phyloP scores from a whole-genome alignment of 2,329 filamentous ascomycete species.

The Ustilaginoidea virens region DNA sequence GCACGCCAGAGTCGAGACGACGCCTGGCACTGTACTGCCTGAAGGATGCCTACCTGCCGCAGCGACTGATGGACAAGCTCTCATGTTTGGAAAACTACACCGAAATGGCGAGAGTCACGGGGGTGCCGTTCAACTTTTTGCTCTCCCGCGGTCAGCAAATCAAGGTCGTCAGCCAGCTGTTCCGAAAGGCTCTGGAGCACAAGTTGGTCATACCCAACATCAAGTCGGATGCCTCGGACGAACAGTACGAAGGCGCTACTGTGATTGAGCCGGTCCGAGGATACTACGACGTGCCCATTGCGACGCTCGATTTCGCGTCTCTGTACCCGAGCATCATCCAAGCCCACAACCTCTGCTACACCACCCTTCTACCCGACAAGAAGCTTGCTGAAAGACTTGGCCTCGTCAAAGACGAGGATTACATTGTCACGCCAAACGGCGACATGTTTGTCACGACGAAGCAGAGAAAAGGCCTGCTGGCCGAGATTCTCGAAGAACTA shows the following conservation, averaged over 20 bases:
- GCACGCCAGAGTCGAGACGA: conserved; percentile 80
- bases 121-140: conserved; percentile 91
- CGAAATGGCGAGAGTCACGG: conserved; percentile 98
- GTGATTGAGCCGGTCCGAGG: conserved; percentile 91
- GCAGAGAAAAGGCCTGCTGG: conserved; percentile 77
- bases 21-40: conserved; percentile 89
- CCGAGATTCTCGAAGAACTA: conserved; percentile 91
- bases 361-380: conserved; percentile 58
- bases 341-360: conserved; percentile 96
- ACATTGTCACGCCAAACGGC: conserved; percentile 88
- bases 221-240: conserved; percentile 52
- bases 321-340: conserved; percentile 98
- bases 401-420: conserved; percentile 80
- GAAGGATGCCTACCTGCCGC: conserved; percentile 92
- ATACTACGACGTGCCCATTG: conserved; percentile 90
- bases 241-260: conserved; percentile 94
- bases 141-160: conserved; percentile 88
- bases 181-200: conserved; percentile 86
- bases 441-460: conserved; percentile 85
- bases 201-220: conserved; percentile 89
- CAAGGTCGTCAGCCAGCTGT: conserved; percentile 94
- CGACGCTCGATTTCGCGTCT: conserved; percentile 95
- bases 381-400: conserved; percentile 58
- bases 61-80: conserved; percentile 89
- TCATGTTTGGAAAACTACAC: conserved; percentile 99